These are phyloP conservation scores for Alloteropsis angusta DNA, from an alignment of 202 grass and related monocot species.

Conservation along the genomic window DNA sequence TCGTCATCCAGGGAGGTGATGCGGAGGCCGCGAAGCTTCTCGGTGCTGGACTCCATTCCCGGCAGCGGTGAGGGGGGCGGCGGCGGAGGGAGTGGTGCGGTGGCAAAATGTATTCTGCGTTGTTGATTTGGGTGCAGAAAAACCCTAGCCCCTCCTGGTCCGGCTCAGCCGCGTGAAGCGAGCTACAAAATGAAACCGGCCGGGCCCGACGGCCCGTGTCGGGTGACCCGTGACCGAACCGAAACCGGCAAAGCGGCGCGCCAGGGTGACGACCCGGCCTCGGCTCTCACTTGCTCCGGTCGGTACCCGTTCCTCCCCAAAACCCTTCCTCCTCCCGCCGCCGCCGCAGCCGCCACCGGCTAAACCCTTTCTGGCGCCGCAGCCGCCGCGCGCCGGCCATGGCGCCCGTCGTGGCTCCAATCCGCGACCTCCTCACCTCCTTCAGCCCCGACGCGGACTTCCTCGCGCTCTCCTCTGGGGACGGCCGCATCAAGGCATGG, in stretches of 20 bases:
- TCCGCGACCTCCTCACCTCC: slow-evolving; percentile 59
- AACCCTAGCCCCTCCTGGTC: slow-evolving; percentile 32
- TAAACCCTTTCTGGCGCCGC: too few relatives aligned
- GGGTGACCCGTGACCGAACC: neutral
- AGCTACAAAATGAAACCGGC: slow-evolving; percentile 3
- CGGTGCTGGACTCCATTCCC: slow-evolving; percentile 27
- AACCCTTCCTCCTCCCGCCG: slow-evolving; percentile 33
- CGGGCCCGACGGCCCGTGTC: neutral
- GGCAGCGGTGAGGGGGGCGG: slow-evolving; percentile 12
- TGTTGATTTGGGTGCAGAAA: slow-evolving; percentile 10
- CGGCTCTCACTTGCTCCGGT: slow-evolving; percentile 1
- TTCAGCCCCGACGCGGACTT: slow-evolving; percentile 74
- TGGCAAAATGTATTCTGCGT: neutral
- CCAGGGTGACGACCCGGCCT: neutral
- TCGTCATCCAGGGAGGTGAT: slow-evolving; percentile 44
- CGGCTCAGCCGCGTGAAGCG: neutral
- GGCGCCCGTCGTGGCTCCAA: slow-evolving; percentile 28
- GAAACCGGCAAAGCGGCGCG: neutral
- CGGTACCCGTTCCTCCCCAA: neutral
- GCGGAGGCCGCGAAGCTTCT: slow-evolving; percentile 27
- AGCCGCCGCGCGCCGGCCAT: slow-evolving; percentile 22
- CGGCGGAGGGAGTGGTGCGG: neutral
- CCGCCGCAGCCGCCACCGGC: too few relatives aligned
- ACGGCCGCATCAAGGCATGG: slow-evolving; percentile 82
- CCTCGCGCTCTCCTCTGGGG: slow-evolving; percentile 74